Evolutionary conservation across 441 rosid genomes (phyloP), one percentile per base, ranked within the genome.

Genomic region (Biscutella laevigata): DNA sequence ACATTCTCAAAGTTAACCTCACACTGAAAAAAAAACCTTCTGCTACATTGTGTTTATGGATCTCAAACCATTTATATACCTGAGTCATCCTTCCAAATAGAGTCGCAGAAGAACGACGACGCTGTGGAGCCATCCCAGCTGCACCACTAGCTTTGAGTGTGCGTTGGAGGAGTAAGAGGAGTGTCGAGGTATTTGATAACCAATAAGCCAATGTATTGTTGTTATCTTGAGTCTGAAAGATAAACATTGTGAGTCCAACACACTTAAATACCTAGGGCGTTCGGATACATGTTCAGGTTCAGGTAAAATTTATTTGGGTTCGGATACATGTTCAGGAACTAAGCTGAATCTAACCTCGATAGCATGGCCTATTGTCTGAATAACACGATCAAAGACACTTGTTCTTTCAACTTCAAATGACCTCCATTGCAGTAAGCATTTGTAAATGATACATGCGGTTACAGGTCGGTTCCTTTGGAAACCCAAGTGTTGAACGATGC

Each of bases 121-220:
- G 87, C 34, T 94, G 99, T 61, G 99, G 99, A 67, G 99, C 76
- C 95, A 89, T 84, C 68, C 96, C 97, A 21, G 96, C 97, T 35
- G 97, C 99, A 62, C 96, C 89, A 36, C 96, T 94, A 20, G 99
- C 99, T 77, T 94, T 94, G 27, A 89, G 61, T 27, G 97, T 94
- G 53, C 94, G 88, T 44, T 94, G 99, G 50, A 94, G 96, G 49
- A 94, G 81, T 57, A 94, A 73, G 47, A 94, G 94, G 62, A 94
- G 95, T 9, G 99, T 86, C 1, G 99, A 89, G 37, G 96, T 86
- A 71, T 94, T 94, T 50, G 99, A 94, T 65, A 89, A 73, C 99
- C 99, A 94, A 50, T 89, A 94, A 7, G 97, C 97, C 74, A 94
- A 77, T 50, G 75, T 48, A 20, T 83, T 84, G 61, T 94, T 94